Conservation (phyloP, 2,329 filamentous ascomycete species). For the Alternaria conjuncta region DNA sequence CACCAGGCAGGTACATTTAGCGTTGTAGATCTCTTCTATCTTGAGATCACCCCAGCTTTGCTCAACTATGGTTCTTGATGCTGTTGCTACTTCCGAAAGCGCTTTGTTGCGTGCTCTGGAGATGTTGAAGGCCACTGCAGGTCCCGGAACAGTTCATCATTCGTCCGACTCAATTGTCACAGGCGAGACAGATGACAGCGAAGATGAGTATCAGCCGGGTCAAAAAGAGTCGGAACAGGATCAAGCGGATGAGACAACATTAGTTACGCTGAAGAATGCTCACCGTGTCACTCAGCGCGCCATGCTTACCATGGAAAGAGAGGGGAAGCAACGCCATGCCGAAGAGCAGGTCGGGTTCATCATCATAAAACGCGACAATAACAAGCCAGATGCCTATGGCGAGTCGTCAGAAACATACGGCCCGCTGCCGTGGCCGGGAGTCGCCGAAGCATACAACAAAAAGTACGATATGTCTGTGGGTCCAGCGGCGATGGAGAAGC, state of each 20-base stretch:
- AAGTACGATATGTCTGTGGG: constrained; percentile 2
- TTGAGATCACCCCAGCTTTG: not conserved
- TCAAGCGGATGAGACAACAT: too few relatives aligned
- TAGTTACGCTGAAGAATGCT: not conserved
- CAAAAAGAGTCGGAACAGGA: not conserved
- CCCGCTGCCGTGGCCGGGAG: constrained; percentile 5
- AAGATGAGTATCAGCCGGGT: not conserved
- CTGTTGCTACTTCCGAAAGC: not conserved
- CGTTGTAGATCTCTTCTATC: not conserved
- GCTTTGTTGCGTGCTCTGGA: not conserved
- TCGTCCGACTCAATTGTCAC: not conserved
- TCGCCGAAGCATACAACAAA: constrained; percentile 16
- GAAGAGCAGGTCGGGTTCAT: constrained; percentile 18
- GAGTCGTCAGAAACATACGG: constrained; percentile 11
- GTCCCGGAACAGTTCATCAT: not conserved
- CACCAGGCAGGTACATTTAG: not conserved
- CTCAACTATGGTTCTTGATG: not conserved
- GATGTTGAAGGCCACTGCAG: not conserved
- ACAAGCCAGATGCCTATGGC: constrained; percentile 13
- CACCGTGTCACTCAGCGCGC: not conserved
- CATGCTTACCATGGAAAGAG: not conserved
- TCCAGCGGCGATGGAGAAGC: constrained; percentile 20
- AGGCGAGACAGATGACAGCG: not conserved
- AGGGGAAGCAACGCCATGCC: not conserved
- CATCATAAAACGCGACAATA: constrained; percentile 20